These are phyloP conservation scores for Boletus subcaerulescens DNA, from an alignment of 768 basidiomycete species.

Conservation along the genomic window DNA sequence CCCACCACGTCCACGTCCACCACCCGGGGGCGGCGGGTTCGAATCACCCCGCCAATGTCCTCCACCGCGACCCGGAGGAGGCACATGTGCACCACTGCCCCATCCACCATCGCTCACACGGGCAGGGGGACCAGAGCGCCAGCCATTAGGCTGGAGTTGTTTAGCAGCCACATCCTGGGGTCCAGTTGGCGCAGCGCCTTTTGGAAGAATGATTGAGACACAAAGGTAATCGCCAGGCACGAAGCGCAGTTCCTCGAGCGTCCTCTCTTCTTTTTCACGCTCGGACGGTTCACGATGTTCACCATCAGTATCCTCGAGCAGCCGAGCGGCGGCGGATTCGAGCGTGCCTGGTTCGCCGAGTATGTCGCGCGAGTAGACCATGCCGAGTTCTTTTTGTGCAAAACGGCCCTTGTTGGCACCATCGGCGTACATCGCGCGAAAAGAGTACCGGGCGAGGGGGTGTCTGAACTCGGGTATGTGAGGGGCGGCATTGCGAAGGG, in stretches of 20 bases:
- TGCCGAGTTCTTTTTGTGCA: conserved; percentile 74
- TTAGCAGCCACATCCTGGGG: conserved; percentile 45
- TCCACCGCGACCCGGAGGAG: conserved; percentile 47
- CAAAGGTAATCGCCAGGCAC: conserved; percentile 79
- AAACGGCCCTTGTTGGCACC: conserved; percentile 67
- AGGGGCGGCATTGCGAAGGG: conserved; percentile 70
- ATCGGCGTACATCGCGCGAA: conserved; percentile 78
- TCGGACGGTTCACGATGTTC: conserved; percentile 37
- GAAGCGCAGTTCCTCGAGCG: conserved; percentile 76
- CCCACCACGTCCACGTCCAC: conserved; percentile 44
- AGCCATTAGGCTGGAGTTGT: conserved; percentile 34
- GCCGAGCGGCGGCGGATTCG: conserved; percentile 53
- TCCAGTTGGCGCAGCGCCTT: conserved; percentile 45
- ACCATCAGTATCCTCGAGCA: conserved; percentile 48
- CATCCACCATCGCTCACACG: conserved; percentile 49
- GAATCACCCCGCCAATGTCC: conserved; percentile 79
- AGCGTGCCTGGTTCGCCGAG: conserved; percentile 74
- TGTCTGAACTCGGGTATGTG: conserved; percentile 71
- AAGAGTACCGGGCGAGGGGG: conserved; percentile 77
- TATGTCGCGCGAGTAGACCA: conserved; percentile 81
- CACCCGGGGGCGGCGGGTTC: conserved; percentile 41
- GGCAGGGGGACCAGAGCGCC: conserved; percentile 35
- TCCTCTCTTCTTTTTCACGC: conserved; percentile 60
- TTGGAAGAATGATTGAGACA: conserved; percentile 73
- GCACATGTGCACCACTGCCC: conserved; percentile 39